Evolutionary conservation across 768 basidiomycete species (phyloP).

Genomic region (Rhizopogon sp.): DNA sequence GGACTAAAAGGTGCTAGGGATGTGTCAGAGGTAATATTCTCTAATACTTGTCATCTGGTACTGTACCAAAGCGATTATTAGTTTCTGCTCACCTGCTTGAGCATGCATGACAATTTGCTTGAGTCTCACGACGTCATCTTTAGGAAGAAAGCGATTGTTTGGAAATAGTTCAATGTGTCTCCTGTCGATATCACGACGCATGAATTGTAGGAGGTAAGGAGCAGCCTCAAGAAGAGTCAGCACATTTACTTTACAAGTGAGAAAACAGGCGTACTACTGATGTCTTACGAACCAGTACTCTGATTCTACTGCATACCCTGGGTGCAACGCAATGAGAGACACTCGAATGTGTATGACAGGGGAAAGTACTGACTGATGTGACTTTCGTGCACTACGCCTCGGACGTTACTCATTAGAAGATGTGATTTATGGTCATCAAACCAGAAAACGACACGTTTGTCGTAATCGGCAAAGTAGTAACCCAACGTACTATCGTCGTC

Average conservation of each 20-base stretch:
- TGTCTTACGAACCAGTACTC: conserved; percentile 20
- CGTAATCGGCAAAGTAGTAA: conserved; percentile 46
- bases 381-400: conserved; percentile 31
- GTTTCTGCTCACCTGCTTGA: conserved; percentile 1
- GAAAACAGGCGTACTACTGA: neutral
- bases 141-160: conserved; percentile 15
- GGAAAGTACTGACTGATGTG: conserved; percentile 33
- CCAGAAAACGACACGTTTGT: conserved; percentile 40
- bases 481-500: neutral
- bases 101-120: conserved; percentile 1
- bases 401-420: conserved; percentile 27
- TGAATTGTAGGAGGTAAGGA: no score
- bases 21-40: conserved; percentile 31
- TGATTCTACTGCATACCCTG: conserved; percentile 19
- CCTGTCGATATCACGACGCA: neutral
- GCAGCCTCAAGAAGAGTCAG: neutral
- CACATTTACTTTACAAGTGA: neutral
- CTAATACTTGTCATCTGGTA: conserved; percentile 14
- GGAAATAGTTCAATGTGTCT: conserved; percentile 3
- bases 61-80: neutral
- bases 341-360: neutral
- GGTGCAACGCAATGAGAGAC: neutral
- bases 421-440: conserved; percentile 32
- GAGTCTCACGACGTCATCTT: neutral
- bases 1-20: conserved; percentile 32